phyloP scores from a whole-genome alignment of 805 yeast species.

The Pichia pseudocactophila region DNA sequence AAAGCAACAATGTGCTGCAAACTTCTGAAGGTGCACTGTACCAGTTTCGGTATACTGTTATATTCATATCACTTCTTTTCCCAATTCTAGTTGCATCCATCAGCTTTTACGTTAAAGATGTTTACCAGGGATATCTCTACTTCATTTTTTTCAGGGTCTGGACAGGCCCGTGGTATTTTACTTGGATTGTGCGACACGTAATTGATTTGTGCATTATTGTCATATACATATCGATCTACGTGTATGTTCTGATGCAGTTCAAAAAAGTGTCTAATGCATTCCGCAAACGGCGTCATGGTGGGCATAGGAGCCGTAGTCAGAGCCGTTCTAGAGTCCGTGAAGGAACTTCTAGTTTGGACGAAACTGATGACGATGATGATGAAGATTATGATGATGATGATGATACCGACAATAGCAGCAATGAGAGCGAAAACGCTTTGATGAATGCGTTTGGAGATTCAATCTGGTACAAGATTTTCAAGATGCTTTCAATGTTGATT shows the following conservation, averaged over 20 bases:
- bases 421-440: constrained; percentile 1
- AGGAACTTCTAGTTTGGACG: constrained; percentile 1
- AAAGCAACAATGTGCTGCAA: background rate
- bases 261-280: constrained; percentile 29
- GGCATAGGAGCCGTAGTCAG: background rate
- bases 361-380: background rate
- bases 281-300: background rate
- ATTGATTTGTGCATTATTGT: constrained; percentile 53
- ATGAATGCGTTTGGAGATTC: constrained; percentile 20
- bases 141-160: constrained; percentile 75
- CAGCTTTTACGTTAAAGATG: constrained; percentile 32
- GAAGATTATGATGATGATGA: constrained; percentile 1
- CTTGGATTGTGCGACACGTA: constrained; percentile 77
- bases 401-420: background rate
- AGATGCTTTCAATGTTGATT: constrained; percentile 21
- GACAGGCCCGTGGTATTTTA: constrained; percentile 63
- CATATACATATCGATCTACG: constrained; percentile 63
- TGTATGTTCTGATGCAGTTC: constrained; percentile 60
- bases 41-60: constrained; percentile 46
- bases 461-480: constrained; percentile 25
- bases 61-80: constrained; percentile 45
- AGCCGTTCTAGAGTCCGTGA: background rate
- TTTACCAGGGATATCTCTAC: constrained; percentile 54
- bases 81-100: constrained; percentile 76
- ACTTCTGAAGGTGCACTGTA: constrained; percentile 65